Conservation (phyloP, 331 rosid genomes). For the Spiraea crenata region DNA sequence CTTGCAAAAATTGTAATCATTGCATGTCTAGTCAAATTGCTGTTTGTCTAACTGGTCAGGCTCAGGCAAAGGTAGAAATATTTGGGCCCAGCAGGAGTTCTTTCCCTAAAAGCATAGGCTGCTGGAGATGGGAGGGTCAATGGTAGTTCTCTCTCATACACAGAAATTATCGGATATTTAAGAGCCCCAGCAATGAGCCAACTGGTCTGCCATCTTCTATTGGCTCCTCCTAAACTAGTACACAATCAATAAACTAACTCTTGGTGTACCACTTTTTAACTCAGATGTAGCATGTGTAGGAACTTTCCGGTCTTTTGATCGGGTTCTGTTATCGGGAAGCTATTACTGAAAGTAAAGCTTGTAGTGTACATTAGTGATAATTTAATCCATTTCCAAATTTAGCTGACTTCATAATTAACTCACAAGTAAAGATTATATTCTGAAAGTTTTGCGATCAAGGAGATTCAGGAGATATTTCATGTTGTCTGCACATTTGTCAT, state of each 20-base stretch:
- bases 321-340: too few species aligned
- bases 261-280: too few species aligned
- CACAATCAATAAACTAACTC: too few species aligned
- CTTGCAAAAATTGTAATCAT: background rate
- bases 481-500: conserved; percentile 3
- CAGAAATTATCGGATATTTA: too few species aligned
- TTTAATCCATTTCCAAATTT: background rate
- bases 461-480: background rate
- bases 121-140: background rate
- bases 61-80: background rate
- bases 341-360: too few species aligned
- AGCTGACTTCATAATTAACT: background rate
- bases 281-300: too few species aligned
- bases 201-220: background rate
- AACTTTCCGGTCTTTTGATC: too few species aligned
- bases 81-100: background rate
- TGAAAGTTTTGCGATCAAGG: background rate
- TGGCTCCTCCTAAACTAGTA: too few species aligned
- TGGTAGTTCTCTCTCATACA: too few species aligned
- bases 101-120: background rate
- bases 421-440: background rate
- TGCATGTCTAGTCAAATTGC: background rate
- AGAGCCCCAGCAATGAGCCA: background rate
- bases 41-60: background rate
- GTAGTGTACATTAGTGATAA: background rate